Evolutionary conservation across 345 rosid genomes (phyloP), one percentile per base, ranked within the genome.

Genomic region (Euphorbia lathyris): DNA sequence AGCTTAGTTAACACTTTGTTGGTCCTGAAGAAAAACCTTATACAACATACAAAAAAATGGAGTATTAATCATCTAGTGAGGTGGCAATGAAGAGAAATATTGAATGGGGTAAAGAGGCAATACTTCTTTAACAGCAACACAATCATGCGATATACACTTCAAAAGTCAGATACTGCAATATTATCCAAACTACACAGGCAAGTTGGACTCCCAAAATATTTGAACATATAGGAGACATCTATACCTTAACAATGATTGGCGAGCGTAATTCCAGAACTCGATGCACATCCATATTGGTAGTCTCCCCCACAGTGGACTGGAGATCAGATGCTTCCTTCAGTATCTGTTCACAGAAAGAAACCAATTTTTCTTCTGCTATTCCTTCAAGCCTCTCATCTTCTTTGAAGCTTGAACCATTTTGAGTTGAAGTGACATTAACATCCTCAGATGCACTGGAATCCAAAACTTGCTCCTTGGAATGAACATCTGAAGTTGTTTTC

Each of bases 191-290:
- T 4, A 14, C 42, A 51, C 57, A 20, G 45, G 5, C 29, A 50
- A n/a, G 27, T 13, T 7, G 11, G 38, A 22, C 20, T 7, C n/a
- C 45, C 26, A 11, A 58, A 32, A 52, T 51, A 11, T 22, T 16
- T 32, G 16, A 50, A 34, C 9, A 32, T 16, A 13, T 25, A 63
- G 17, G 20, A 60, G 27, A 19, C 30, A 56, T n/a, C 1, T 12
- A 48, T 85, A 95, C 99, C 99, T 87, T 89, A 55, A 95, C 91
- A 78, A 95, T 90, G 68, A 95, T 74, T 0, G 98, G 98, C 45
- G 99, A 89, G 29, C 99, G 92, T 64, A 95, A 84, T 79, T 90
- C 98, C 65, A 92, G 77, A 74, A 88, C 96, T 51, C 88, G 87
- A 74, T 95, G 98, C 67, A 92, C 77, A 77, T 90, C 89, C 98